Conservation (phyloP, 2,329 filamentous ascomycete species). For the Acarospora socialis region DNA sequence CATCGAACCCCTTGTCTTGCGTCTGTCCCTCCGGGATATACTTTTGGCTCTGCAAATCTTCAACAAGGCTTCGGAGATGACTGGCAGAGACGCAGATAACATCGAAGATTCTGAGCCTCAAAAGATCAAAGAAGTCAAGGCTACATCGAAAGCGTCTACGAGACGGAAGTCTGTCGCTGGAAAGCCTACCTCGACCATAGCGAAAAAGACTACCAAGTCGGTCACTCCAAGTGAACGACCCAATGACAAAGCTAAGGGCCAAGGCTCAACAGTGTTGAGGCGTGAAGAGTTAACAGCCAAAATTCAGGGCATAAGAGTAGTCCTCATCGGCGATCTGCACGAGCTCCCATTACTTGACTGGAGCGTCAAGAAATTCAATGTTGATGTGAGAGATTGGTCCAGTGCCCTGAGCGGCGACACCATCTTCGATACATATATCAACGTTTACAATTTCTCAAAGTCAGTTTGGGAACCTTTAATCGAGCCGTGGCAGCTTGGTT, state of each 20-base stretch:
- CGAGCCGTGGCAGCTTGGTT: conserved; percentile 90
- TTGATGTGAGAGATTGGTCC: conserved; percentile 83
- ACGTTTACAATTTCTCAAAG: conserved; percentile 98
- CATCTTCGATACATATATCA: conserved; percentile 84
- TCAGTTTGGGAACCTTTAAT: conserved; percentile 95
- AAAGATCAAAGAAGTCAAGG: conserved; percentile 32
- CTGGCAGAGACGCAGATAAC: conserved; percentile 37
- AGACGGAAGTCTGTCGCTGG: conserved; percentile 36
- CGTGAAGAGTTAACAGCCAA: conserved; percentile 73
- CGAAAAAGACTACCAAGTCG: conserved; percentile 32
- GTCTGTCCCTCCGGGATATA: conserved; percentile 86
- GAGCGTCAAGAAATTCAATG: conserved; percentile 78
- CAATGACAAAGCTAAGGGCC: conserved; percentile 26
- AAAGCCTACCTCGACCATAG: conserved; percentile 29
- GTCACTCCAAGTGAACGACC: conserved; percentile 28
- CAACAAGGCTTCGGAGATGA: conserved; percentile 77
- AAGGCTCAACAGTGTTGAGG: conserved; percentile 41
- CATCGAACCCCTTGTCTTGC: conserved; percentile 78
- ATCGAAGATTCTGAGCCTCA: conserved; percentile 39
- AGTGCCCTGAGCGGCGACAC: conserved; percentile 74
- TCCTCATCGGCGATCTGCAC: conserved; percentile 89
- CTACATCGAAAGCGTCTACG: conserved; percentile 22
- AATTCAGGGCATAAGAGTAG: conserved; percentile 76
- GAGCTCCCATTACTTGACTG: conserved; percentile 90
- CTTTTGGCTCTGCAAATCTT: conserved; percentile 86